Conservation (phyloP, 768 basidiomycete genomes). For the Phaffia tasmanica region DNA sequence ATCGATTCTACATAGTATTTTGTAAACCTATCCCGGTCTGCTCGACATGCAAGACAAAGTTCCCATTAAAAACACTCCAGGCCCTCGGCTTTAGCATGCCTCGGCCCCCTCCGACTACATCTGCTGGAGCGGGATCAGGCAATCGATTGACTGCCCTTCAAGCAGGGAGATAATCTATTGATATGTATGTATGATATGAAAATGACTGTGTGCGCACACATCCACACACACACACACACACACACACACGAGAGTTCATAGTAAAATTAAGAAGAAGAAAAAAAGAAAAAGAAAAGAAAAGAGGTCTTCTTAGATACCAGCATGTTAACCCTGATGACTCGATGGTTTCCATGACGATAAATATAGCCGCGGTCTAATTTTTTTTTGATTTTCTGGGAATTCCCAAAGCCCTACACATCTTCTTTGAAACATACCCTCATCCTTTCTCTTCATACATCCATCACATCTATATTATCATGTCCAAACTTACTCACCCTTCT, state of each 20-base stretch:
- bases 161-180: not conserved
- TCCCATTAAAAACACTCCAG: constrained; percentile 27
- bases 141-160: not conserved
- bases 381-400: no score
- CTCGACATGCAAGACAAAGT: constrained; percentile 30
- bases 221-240: constrained; percentile 70
- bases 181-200: not conserved
- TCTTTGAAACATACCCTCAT: no score
- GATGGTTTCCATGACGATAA: no score
- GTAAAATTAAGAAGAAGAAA: no score
- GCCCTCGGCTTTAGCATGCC: constrained; percentile 21
- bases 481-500: constrained; percentile 33
- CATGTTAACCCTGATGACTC: no score
- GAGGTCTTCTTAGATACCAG: no score
- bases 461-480: no score
- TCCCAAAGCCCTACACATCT: no score
- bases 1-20: constrained; percentile 26
- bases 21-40: constrained; percentile 30
- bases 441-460: no score
- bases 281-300: no score
- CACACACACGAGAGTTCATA: constrained; percentile 74
- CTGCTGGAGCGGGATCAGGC: not conserved
- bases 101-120: not conserved
- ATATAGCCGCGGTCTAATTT: no score
- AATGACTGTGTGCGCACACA: not conserved